Evolutionary conservation across 2,329 filamentous ascomycete species (phyloP).

Genomic region (Spiromastix sp.): DNA sequence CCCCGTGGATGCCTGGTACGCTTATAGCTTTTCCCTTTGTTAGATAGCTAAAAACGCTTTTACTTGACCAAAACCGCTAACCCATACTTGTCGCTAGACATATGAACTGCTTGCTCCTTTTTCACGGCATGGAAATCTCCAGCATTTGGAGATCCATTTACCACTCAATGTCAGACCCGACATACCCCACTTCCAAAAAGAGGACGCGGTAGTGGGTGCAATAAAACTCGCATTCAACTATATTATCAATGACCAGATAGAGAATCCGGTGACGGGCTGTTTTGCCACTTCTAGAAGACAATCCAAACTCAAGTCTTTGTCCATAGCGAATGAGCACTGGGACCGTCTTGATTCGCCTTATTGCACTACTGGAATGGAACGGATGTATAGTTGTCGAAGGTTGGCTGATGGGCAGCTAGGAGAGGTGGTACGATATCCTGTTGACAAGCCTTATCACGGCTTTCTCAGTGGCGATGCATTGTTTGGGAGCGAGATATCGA

Average conservation of each 20-base stretch:
- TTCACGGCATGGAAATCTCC: constrained; percentile 1
- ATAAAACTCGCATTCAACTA: neutral
- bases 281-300: neutral
- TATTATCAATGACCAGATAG: constrained; percentile 3
- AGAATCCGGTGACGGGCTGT: neutral
- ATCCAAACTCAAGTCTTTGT: neutral
- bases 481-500: too few relatives aligned
- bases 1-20: constrained; percentile 2
- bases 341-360: constrained; percentile 1
- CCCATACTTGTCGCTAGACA: neutral
- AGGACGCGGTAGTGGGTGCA: neutral
- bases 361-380: neutral
- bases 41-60: neutral
- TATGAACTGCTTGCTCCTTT: neutral
- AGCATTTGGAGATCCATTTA: constrained; percentile 2
- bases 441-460: too few relatives aligned
- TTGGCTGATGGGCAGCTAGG: neutral
- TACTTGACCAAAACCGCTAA: neutral
- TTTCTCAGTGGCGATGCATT: too few relatives aligned
- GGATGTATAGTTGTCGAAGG: constrained; percentile 5
- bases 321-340: neutral
- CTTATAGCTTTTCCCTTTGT: neutral
- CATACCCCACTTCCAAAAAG: neutral
- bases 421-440: neutral
- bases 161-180: neutral